A percentile compares a stretch with the other conserved stretches of the same genome.
These are phyloP conservation scores for Gaillardinia entomophila DNA, from an alignment of 805 yeast species.

Conservation along the genomic window DNA sequence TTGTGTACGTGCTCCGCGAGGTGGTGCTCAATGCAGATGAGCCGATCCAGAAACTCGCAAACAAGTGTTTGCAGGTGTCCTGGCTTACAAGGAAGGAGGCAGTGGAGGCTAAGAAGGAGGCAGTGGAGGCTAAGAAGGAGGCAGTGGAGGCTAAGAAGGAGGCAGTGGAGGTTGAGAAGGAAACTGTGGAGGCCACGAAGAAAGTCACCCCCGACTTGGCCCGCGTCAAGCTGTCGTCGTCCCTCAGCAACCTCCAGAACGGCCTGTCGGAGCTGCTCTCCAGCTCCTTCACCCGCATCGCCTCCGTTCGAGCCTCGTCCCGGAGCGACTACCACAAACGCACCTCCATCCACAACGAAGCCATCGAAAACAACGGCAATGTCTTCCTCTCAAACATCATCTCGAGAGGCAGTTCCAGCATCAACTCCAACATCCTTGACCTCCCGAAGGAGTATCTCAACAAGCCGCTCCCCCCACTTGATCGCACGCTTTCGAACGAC, in stretches of 20 bases:
- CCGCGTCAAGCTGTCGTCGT: too few relatives aligned
- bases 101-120: too few relatives aligned
- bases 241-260: too few relatives aligned
- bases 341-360: slow-evolving; percentile 23
- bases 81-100: not conserved
- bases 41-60: not conserved
- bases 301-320: slow-evolving; percentile 31
- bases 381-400: too few relatives aligned
- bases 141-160: too few relatives aligned
- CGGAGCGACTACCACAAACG: slow-evolving; percentile 31
- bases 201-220: too few relatives aligned
- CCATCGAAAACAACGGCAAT: slow-evolving; percentile 22
- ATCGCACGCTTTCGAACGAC: slow-evolving; percentile 2
- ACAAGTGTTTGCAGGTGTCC: not conserved
- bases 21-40: slow-evolving; percentile 28
- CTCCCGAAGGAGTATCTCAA: slow-evolving; percentile 27
- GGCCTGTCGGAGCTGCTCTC: slow-evolving; percentile 8
- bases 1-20: slow-evolving; percentile 46
- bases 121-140: too few relatives aligned
- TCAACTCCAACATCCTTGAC: slow-evolving; percentile 18
- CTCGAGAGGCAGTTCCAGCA: too few relatives aligned
- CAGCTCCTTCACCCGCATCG: slow-evolving; percentile 7
- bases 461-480: slow-evolving; percentile 11
- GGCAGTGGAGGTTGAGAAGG: too few relatives aligned
- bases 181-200: too few relatives aligned